A percentile compares a stretch with the other conserved stretches of the same genome.
phyloP scores from a whole-genome alignment of 1,139 yeast species.

The Eremothecium sinecaudum region DNA sequence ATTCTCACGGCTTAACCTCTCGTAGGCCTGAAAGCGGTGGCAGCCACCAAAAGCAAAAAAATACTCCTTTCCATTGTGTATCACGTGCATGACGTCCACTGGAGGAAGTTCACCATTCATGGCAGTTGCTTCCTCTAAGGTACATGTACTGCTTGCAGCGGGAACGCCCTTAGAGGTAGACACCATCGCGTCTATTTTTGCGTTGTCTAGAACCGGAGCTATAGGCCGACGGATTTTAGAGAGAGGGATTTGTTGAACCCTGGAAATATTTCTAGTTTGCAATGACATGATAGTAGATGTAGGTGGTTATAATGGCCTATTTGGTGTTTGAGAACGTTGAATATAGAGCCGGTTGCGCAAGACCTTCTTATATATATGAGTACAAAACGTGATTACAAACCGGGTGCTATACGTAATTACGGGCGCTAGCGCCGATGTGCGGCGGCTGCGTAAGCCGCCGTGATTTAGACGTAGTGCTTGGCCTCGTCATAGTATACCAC shows the following conservation, averaged over 20 bases:
- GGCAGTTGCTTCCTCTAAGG: constrained; percentile 37
- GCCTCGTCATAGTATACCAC: constrained; percentile 74
- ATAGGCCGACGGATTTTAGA: constrained; percentile 65
- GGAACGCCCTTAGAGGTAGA: constrained; percentile 61
- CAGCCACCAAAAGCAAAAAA: constrained; percentile 85
- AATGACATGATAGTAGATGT: no score
- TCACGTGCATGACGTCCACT: constrained; percentile 60
- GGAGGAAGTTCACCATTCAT: constrained; percentile 58
- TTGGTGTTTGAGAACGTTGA: no score
- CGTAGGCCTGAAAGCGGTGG: constrained; percentile 75
- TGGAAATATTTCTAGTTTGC: constrained; percentile 39
- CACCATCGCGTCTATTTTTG: constrained; percentile 70
- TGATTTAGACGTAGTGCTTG: no score
- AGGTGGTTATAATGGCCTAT: no score
- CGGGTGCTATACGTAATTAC: no score
- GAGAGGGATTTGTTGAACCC: constrained; percentile 52
- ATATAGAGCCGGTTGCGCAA: no score
- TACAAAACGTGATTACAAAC: no score
- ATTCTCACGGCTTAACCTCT: constrained; percentile 38
- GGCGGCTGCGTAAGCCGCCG: no score
- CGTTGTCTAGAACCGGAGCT: constrained; percentile 67
- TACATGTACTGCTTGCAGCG: constrained; percentile 54
- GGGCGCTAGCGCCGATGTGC: no score
- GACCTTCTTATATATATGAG: no score
- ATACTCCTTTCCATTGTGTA: constrained; percentile 43